These are phyloP conservation scores for Macrocystidia cucumis DNA, from an alignment of 1,284 basidiomycete genomes.

Conservation along the genomic window DNA sequence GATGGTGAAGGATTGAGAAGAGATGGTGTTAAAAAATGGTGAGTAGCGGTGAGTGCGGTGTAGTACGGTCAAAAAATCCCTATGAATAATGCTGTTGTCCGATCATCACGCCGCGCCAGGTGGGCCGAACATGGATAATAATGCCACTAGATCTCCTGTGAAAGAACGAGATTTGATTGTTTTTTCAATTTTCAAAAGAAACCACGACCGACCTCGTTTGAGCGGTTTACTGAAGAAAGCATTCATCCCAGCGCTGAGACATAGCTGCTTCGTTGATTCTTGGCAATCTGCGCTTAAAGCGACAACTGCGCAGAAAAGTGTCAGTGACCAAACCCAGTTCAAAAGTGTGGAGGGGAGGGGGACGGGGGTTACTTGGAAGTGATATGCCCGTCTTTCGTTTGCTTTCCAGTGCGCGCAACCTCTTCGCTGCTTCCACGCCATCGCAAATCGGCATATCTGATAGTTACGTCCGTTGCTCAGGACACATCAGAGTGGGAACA, in stretches of 20 bases:
- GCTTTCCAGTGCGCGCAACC: slow-evolving; percentile 49
- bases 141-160: slow-evolving; percentile 34
- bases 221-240: slow-evolving; percentile 65
- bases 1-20: no score
- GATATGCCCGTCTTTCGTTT: slow-evolving; percentile 38
- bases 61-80: background rate
- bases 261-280: slow-evolving; percentile 65
- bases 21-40: no score
- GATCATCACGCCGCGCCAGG: background rate
- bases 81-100: background rate
- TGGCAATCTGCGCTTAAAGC: slow-evolving; percentile 69
- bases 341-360: slow-evolving; percentile 3
- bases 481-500: slow-evolving; percentile 1
- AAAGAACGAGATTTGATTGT: background rate
- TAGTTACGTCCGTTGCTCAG: background rate
- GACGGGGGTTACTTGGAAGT: slow-evolving; percentile 51
- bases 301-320: slow-evolving; percentile 55
- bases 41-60: background rate
- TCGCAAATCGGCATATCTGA: slow-evolving; percentile 72
- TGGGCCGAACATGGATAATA: slow-evolving; percentile 41
- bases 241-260: slow-evolving; percentile 68
- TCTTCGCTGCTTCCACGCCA: slow-evolving; percentile 64
- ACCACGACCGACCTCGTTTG: slow-evolving; percentile 39
- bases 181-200: background rate
- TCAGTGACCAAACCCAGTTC: no score